Conservation (phyloP, 1,284 basidiomycete genomes). For the Melampsora americana region DNA sequence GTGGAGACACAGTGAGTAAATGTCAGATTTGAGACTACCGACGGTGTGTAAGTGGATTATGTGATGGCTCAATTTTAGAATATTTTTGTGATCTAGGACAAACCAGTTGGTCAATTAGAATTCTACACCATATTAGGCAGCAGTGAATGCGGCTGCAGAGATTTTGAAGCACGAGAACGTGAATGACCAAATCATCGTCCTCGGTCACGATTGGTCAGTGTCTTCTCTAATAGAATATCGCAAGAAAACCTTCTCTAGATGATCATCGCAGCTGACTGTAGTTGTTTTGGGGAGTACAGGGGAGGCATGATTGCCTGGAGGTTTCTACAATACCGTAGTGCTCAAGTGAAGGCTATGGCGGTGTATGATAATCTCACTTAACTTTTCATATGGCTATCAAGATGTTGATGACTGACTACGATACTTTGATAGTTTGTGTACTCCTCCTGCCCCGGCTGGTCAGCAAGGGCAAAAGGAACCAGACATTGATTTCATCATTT, state of each 20-base stretch:
- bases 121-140: neutral
- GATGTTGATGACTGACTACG: too few relatives aligned
- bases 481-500: neutral
- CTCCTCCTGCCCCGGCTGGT: neutral
- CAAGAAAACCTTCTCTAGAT: neutral
- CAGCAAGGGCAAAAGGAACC: neutral
- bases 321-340: neutral
- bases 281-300: neutral
- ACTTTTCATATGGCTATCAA: too few relatives aligned
- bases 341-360: neutral
- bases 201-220: conserved; percentile 9
- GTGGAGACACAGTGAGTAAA: neutral
- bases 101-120: neutral
- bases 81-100: neutral
- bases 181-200: neutral
- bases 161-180: conserved; percentile 1
- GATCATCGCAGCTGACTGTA: too few relatives aligned
- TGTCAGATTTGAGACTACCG: neutral
- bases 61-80: too few relatives aligned
- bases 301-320: neutral
- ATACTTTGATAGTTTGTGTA: neutral
- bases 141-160: neutral
- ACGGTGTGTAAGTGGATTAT: neutral
- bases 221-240: too few relatives aligned
- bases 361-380: neutral